phyloP scores from a whole-genome alignment of 78 protist species.

The Cavenderia fasciculata region DNA sequence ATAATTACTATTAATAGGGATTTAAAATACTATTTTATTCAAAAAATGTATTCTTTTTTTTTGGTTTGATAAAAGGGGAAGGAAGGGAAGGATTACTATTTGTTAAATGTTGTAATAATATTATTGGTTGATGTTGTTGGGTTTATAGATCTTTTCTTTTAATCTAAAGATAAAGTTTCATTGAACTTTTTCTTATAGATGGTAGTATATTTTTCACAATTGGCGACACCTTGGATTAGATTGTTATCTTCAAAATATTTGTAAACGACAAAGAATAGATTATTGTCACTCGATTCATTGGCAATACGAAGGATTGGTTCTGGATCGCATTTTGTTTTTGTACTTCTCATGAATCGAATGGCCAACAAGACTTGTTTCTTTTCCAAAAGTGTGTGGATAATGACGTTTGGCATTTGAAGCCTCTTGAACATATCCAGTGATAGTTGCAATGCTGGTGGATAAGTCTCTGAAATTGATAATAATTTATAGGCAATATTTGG shows the following conservation, averaged over 20 bases:
- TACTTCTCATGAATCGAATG: conserved; percentile 18
- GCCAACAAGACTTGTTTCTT: conserved; percentile 49
- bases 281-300: conserved; percentile 20
- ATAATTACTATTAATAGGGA: too few species aligned
- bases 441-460: conserved; percentile 73
- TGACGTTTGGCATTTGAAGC: conserved; percentile 33
- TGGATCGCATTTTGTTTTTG: conserved; percentile 22
- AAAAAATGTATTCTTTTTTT: too few species aligned
- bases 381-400: conserved; percentile 50
- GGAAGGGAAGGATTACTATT: too few species aligned
- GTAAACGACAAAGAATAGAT: conserved; percentile 47
- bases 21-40: too few species aligned
- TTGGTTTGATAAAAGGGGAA: too few species aligned
- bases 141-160: too few species aligned
- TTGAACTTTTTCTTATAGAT: conserved; percentile 44
- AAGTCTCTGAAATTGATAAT: conserved; percentile 42
- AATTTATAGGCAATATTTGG: conserved; percentile 54
- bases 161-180: too few species aligned
- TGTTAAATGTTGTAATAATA: too few species aligned
- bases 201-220: conserved; percentile 29
- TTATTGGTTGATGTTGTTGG: too few species aligned
- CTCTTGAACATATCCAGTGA: conserved; percentile 75
- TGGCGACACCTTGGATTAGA: conserved; percentile 5
- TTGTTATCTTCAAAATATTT: conserved; percentile 59
- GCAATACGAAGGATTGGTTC: conserved; percentile 5